Base-by-base conservation (phyloP, 345 rosid species). In the Pelargonium nanum region DNA sequence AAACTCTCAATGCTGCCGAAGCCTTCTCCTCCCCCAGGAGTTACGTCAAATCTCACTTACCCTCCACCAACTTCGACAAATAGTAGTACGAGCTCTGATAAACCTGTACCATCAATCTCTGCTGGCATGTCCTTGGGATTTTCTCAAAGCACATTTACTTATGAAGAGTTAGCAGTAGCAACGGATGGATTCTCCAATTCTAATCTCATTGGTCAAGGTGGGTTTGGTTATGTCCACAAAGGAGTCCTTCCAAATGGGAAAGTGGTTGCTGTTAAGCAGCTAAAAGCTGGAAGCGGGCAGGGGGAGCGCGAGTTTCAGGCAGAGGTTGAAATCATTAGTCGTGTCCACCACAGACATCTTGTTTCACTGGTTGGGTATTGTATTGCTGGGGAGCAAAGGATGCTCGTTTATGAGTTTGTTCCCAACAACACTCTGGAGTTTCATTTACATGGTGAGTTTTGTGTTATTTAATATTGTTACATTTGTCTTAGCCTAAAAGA, bases 361-460 rank as follows among this genome's bases (percentile, higher is more conserved):
- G 95, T 88, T 51, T 80, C 85, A 2, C 72, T 87, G 7, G 77
- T 80, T 59, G 95, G 95, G 58, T 83, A 83, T 70, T 85, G 95
- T 69, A 80, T 72, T 1, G 64, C 73, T 32, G 83, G 87, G 15
- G 70, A 72, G 52, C 77, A 75, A 22, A 81, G 89, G 67, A 52
- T 85, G 72, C 95, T 87, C 72, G 91, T 87, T 30, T 87, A 85
- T 24, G 95, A 88, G 75, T 85, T 83, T 80, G 85, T 85, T 57
- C 75, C 85, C n/a, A 88, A 85, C 53, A 68, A 76, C 63, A 81
- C 84, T 0, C 58, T 83, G 56, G 87, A 80, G 61, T 85, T 72
- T 66, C 95, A 88, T 70, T 68, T 85, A 59, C 89, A 88, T 8
- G 91, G 95, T 85, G 65, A 65, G 87, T 79, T 16, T 15, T 53